Evolutionary conservation across 139 green algal species (phyloP).

Genomic region (Picochlorum sp.): DNA sequence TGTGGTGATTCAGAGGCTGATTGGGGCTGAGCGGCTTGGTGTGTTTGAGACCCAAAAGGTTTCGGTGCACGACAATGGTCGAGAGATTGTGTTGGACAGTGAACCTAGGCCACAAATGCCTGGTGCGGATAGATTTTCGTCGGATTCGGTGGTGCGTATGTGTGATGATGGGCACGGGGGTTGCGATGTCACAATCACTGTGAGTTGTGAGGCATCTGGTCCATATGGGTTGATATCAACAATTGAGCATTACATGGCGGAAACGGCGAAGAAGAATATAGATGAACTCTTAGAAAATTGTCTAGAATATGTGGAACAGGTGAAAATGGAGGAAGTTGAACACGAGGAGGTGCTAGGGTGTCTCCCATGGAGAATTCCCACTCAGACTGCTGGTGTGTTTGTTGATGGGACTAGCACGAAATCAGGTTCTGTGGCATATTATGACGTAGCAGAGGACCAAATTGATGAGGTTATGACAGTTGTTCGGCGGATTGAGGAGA

Average conservation of each 20-base stretch:
- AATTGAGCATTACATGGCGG: conserved; percentile 30
- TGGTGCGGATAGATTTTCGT: conserved; percentile 20
- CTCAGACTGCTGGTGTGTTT: neutral
- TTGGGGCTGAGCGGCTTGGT: conserved; percentile 7
- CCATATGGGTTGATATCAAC: conserved; percentile 18
- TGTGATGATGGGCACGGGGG: neutral
- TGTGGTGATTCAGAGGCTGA: conserved; percentile 14
- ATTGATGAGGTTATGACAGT: neutral
- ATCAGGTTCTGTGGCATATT: too few species aligned
- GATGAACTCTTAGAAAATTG: conserved; percentile 12
- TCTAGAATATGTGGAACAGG: neutral
- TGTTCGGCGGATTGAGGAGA: neutral
- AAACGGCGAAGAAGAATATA: conserved; percentile 4
- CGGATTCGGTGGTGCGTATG: conserved; percentile 6
- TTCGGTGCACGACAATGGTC: neutral
- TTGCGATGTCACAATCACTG: neutral
- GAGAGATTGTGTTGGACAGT: conserved; percentile 6
- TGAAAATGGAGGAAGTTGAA: neutral
- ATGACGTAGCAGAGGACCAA: neutral
- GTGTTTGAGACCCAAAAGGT: conserved; percentile 25
- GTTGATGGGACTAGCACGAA: conserved; percentile 2
- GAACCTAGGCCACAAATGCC: conserved; percentile 22
- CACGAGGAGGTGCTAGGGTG: neutral
- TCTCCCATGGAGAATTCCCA: neutral
- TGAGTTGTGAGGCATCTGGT: conserved; percentile 2